Evolutionary conservation across 1,284 basidiomycete genomes (phyloP).

Genomic region (Thelephora terrestris): DNA sequence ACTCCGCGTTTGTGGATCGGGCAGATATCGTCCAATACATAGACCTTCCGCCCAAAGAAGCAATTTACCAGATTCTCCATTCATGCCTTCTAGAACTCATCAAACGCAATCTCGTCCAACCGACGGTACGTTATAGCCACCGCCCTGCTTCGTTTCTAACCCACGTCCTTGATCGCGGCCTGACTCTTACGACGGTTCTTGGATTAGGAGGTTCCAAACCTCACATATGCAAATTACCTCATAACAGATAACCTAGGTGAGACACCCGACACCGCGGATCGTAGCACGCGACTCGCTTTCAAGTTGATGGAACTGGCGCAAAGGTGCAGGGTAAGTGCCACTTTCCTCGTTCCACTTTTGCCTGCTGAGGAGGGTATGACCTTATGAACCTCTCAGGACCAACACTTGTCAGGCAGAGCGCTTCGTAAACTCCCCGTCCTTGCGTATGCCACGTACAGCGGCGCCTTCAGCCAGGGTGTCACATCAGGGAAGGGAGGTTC

Average conservation of each 20-base stretch:
- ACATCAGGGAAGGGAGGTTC: slow-evolving; percentile 6
- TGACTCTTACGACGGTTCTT: slow-evolving; percentile 1
- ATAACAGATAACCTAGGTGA: slow-evolving; percentile 7
- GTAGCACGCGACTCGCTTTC: slow-evolving; percentile 42
- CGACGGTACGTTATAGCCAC: slow-evolving; percentile 32
- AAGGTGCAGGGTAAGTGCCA: slow-evolving; percentile 58
- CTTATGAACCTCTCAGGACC: slow-evolving; percentile 25
- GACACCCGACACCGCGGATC: slow-evolving; percentile 17
- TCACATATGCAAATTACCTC: slow-evolving; percentile 22
- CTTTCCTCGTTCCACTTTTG: neutral
- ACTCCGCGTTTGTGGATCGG: slow-evolving; percentile 92
- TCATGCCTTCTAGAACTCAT: slow-evolving; percentile 79
- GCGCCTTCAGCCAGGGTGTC: slow-evolving; percentile 7
- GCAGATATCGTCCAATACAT: slow-evolving; percentile 96
- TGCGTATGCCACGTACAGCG: slow-evolving; percentile 67
- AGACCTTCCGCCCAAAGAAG: slow-evolving; percentile 81
- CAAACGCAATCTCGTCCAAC: slow-evolving; percentile 56
- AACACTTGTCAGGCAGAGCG: slow-evolving; percentile 85
- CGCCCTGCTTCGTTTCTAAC: slow-evolving; percentile 1
- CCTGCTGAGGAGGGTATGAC: neutral
- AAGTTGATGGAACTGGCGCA: slow-evolving; percentile 59
- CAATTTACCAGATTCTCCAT: slow-evolving; percentile 89
- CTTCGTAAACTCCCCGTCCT: slow-evolving; percentile 86
- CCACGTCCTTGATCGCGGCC: neutral
- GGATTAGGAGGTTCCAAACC: slow-evolving; percentile 49